phyloP scores from a whole-genome alignment of 2,329 filamentous ascomycete species.

The Cryphonectria japonica region DNA sequence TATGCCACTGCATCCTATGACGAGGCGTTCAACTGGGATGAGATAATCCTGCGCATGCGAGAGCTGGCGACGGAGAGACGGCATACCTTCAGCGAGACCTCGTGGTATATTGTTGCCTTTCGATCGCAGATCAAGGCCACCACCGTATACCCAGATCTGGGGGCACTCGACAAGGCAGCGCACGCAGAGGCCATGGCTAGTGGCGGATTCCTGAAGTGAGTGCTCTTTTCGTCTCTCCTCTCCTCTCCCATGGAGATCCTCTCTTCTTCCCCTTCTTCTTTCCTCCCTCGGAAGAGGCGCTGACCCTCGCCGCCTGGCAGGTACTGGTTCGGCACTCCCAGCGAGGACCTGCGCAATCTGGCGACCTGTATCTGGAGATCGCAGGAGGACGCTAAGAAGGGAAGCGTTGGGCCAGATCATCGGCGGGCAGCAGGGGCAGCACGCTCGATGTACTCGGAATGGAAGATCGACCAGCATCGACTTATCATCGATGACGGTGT shows the following conservation, averaged over 20 bases:
- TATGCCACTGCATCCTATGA: slow-evolving; percentile 78
- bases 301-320: slow-evolving; percentile 41
- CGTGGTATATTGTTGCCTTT: slow-evolving; percentile 86
- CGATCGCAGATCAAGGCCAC: slow-evolving; percentile 71
- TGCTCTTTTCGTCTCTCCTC: slow-evolving; percentile 14
- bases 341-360: slow-evolving; percentile 73
- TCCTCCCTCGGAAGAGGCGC: slow-evolving; percentile 5
- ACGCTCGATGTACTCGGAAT: slow-evolving; percentile 66
- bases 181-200: slow-evolving; percentile 79
- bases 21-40: slow-evolving; percentile 76
- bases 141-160: slow-evolving; percentile 70
- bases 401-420: slow-evolving; percentile 63
- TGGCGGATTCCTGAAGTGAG: slow-evolving; percentile 80
- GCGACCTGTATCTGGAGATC: slow-evolving; percentile 77
- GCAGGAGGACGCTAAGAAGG: slow-evolving; percentile 61
- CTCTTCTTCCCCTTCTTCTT: no score
- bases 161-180: slow-evolving; percentile 74
- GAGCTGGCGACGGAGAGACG: slow-evolving; percentile 52
- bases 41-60: slow-evolving; percentile 63
- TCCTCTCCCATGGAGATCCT: not conserved
- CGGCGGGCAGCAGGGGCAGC: slow-evolving; percentile 67
- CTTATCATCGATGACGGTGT: slow-evolving; percentile 67
- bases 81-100: slow-evolving; percentile 61
- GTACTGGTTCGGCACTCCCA: slow-evolving; percentile 86
- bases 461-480: slow-evolving; percentile 71